phyloP scores from a whole-genome alignment of 495 filamentous ascomycete genomes.

The Penicillium cosmopolitanum region DNA sequence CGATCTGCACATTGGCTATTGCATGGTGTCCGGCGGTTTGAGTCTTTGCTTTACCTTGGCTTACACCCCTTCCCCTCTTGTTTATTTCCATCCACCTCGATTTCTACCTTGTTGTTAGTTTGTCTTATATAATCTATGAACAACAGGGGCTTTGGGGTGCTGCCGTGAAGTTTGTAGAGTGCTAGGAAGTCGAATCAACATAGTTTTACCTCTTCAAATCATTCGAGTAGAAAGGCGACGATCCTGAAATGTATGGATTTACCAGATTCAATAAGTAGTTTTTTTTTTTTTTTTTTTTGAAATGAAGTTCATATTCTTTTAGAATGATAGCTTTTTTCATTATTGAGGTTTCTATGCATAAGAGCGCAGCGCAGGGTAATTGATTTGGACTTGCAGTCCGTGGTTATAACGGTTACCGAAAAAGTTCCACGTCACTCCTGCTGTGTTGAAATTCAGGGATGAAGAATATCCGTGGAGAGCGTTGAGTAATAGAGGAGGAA shows the following conservation, averaged over 20 bases:
- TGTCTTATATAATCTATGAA: conserved; percentile 7
- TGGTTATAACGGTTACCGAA: no score
- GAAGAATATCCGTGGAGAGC: neutral
- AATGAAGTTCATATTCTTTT: no score
- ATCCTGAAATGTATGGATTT: no score
- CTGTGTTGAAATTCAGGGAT: neutral
- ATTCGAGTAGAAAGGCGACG: no score
- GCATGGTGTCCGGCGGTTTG: conserved; percentile 11
- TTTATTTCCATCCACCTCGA: neutral
- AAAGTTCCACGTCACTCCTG: neutral
- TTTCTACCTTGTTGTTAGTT: conserved; percentile 1
- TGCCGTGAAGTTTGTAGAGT: neutral
- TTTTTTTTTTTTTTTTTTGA: no score
- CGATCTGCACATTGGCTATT: conserved; percentile 15
- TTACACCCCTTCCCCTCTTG: neutral
- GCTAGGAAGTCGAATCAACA: neutral
- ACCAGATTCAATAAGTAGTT: no score
- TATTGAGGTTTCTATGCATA: no score
- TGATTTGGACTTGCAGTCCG: neutral
- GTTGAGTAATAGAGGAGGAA: neutral
- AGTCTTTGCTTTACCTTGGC: conserved; percentile 1
- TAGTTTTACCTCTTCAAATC: neutral
- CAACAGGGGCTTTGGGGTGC: neutral
- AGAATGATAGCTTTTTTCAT: no score
- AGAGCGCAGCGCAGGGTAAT: neutral